Percentiles rank a stretch among this genome's conserved stretches.
Evolutionary conservation across 352 stramenopile genomes (phyloP).

Genomic region (Phytophthora rubi): DNA sequence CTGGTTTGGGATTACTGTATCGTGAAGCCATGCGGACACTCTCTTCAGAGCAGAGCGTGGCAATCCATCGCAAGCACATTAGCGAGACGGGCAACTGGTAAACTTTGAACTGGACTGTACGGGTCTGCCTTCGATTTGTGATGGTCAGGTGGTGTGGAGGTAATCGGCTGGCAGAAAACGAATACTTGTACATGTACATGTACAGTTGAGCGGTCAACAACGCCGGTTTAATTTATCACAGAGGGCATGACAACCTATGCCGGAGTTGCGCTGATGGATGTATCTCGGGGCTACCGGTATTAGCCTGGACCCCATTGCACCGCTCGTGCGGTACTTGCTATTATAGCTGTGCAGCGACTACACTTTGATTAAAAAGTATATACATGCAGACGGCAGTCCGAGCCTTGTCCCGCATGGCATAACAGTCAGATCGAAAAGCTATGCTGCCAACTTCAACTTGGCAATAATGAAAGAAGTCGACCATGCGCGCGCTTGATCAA

Average conservation of each 20-base stretch:
- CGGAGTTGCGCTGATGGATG: neutral
- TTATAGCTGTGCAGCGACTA: neutral
- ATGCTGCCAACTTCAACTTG: conserved; percentile 3
- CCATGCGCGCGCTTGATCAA: neutral
- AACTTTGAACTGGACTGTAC: too few relatives aligned
- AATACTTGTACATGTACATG: neutral
- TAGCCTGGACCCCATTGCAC: too few relatives aligned
- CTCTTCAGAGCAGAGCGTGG: neutral
- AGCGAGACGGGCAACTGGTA: neutral
- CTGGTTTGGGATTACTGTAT: neutral
- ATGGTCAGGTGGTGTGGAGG: neutral
- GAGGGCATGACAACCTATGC: neutral
- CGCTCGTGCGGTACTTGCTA: too few relatives aligned
- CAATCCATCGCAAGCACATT: neutral
- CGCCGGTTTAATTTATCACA: neutral
- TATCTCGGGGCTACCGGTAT: neutral
- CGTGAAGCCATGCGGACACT: neutral
- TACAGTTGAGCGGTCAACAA: neutral
- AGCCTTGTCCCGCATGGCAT: neutral
- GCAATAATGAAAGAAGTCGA: neutral
- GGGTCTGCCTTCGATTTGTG: neutral
- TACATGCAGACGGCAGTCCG: neutral
- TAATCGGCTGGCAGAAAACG: conserved; percentile 1
- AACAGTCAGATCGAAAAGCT: neutral
- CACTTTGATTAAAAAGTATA: neutral